These are phyloP conservation scores for Globisporangium mamillatum DNA, from an alignment of 352 stramenopile genomes.

Conservation along the genomic window DNA sequence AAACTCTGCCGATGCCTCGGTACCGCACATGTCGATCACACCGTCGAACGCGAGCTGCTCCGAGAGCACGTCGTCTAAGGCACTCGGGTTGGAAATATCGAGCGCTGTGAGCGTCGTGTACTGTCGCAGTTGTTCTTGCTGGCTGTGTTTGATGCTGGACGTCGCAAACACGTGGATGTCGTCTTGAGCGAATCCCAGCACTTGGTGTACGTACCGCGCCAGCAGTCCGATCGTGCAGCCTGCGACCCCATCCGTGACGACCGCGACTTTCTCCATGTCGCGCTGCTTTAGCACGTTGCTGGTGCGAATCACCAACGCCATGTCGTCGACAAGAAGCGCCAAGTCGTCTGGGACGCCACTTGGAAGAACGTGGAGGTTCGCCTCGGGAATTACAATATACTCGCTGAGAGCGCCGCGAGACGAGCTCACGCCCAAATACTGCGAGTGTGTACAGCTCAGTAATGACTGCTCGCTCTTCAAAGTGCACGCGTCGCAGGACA, in stretches of 20 bases:
- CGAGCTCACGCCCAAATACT: slow-evolving; percentile 31
- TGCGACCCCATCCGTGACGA: slow-evolving; percentile 20
- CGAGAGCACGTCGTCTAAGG: slow-evolving; percentile 19
- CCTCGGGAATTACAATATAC: slow-evolving; percentile 37
- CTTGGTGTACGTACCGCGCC: slow-evolving; percentile 27
- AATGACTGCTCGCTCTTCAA: not conserved
- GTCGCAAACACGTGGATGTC: slow-evolving; percentile 35
- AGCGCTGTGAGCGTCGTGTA: slow-evolving; percentile 30
- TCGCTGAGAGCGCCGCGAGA: slow-evolving; percentile 34
- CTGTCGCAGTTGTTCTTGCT: slow-evolving; percentile 3
- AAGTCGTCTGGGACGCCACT: slow-evolving; percentile 35
- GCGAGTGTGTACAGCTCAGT: not conserved
- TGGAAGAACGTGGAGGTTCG: slow-evolving; percentile 32
- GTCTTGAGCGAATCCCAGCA: slow-evolving; percentile 16
- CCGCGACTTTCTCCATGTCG: slow-evolving; percentile 25
- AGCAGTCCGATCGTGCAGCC: slow-evolving; percentile 26
- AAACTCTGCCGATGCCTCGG: slow-evolving; percentile 37
- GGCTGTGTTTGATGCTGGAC: not conserved
- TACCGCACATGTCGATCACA: slow-evolving; percentile 54
- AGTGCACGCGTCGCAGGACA: slow-evolving; percentile 3
- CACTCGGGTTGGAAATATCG: slow-evolving; percentile 33
- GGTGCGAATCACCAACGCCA: slow-evolving; percentile 37
- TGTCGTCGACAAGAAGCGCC: slow-evolving; percentile 38
- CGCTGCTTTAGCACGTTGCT: slow-evolving; percentile 25
- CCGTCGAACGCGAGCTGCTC: slow-evolving; percentile 27